A percentile compares a stretch with the other conserved stretches of the same genome.
Evolutionary conservation across 2,329 filamentous ascomycete species (phyloP).

Genomic region (Fusarium incarnatum): DNA sequence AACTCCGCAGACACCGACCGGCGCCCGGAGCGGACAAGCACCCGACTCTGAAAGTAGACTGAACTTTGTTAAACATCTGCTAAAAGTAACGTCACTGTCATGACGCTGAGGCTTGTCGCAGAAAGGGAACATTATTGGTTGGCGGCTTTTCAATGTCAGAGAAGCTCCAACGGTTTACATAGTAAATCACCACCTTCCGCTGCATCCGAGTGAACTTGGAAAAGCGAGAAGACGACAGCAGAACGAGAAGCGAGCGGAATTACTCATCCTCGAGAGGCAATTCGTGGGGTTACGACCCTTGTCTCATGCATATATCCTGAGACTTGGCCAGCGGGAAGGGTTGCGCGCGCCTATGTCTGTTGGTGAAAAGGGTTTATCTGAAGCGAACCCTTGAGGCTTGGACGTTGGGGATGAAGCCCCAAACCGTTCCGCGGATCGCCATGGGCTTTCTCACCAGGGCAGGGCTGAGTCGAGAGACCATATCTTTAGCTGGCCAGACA

Average conservation of each 20-base stretch:
- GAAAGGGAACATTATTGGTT: conserved; percentile 15
- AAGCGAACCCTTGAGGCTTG: conserved; percentile 27
- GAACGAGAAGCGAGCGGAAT: conserved; percentile 10
- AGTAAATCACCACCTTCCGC: conserved; percentile 24
- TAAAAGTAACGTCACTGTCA: conserved; percentile 34
- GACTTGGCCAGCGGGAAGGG: conserved; percentile 20
- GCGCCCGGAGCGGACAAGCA: conserved; percentile 27
- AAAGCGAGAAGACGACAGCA: conserved; percentile 7
- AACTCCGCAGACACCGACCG: conserved; percentile 23
- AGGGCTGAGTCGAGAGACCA: conserved; percentile 31
- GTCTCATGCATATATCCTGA: conserved; percentile 16
- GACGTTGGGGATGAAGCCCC: conserved; percentile 8
- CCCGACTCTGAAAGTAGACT: conserved; percentile 17
- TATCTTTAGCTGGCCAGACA: background rate
- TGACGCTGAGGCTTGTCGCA: conserved; percentile 35
- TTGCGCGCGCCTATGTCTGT: conserved; percentile 28
- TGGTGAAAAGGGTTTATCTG: conserved; percentile 15
- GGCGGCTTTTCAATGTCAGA: conserved; percentile 10
- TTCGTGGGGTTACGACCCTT: conserved; percentile 32
- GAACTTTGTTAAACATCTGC: conserved; percentile 2
- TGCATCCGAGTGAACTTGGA: conserved; percentile 36
- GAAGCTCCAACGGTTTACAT: conserved; percentile 25
- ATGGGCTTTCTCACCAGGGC: conserved; percentile 2
- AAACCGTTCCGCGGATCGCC: conserved; percentile 29
- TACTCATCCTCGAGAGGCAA: conserved; percentile 5